phyloP scores from a whole-genome alignment of 352 stramenopile species.

The Peronospora belbahrii region DNA sequence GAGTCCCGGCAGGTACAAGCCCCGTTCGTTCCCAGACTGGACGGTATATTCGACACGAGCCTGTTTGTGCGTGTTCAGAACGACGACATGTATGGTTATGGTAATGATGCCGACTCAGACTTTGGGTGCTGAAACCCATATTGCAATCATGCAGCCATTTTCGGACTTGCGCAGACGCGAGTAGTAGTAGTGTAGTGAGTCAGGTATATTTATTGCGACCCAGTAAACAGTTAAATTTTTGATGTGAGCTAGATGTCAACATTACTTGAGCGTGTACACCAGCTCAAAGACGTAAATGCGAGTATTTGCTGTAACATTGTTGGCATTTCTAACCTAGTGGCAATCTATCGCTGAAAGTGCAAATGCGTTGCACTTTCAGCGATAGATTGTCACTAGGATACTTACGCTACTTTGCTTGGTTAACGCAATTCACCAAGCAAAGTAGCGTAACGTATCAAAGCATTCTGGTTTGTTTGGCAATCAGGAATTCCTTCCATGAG shows the following conservation, averaged over 20 bases:
- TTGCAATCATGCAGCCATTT: conserved; percentile 20
- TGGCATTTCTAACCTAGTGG: no score
- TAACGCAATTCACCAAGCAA: no score
- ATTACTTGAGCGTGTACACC: no score
- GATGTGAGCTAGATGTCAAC: not conserved
- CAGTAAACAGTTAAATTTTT: not conserved
- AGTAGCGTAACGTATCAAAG: no score
- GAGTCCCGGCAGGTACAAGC: conserved; percentile 26
- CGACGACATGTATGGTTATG: conserved; percentile 30
- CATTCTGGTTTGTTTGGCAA: no score
- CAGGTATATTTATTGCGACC: conserved; percentile 24
- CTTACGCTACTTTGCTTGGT: no score
- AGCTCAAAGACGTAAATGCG: not conserved
- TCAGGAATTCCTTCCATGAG: no score
- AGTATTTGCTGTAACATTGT: not conserved
- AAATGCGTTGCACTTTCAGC: not conserved
- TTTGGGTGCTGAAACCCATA: conserved; percentile 29
- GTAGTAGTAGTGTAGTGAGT: conserved; percentile 19
- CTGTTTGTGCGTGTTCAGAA: conserved; percentile 45
- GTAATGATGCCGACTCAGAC: conserved; percentile 38
- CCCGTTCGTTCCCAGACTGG: conserved; percentile 55
- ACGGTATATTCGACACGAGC: conserved; percentile 54
- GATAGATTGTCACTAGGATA: no score
- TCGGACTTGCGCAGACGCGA: conserved; percentile 12
- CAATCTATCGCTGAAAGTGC: no score